A percentile compares a stretch with the other conserved stretches of the same genome.
phyloP scores from a whole-genome alignment of 805 yeast genomes.

The Candida yuanshanica region DNA sequence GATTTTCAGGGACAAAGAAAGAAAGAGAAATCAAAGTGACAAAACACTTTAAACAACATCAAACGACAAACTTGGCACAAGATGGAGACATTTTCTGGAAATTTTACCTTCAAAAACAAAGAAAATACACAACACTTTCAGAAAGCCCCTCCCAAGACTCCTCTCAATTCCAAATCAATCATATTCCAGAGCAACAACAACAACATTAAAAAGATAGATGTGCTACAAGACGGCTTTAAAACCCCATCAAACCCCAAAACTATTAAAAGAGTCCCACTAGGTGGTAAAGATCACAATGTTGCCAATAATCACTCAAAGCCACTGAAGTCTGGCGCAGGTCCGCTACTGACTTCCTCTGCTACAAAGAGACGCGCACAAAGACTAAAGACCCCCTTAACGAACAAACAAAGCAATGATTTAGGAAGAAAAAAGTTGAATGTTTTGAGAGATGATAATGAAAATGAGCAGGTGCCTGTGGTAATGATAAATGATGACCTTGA shows the following conservation, averaged over 20 bases:
- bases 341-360: conserved; percentile 2
- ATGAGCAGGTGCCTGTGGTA: conserved; percentile 4
- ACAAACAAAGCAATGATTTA: conserved; percentile 4
- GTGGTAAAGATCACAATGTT: conserved; percentile 22
- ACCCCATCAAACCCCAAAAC: conserved; percentile 6
- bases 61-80: too few relatives aligned
- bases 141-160: conserved; percentile 5
- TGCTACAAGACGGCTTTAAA: conserved; percentile 6
- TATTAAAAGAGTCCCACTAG: conserved; percentile 21
- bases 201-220: not conserved
- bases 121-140: conserved; percentile 9
- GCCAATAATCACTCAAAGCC: not conserved
- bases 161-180: conserved; percentile 4
- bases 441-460: conserved; percentile 26
- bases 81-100: conserved; percentile 9
- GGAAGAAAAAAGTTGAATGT: conserved; percentile 27
- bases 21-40: too few relatives aligned
- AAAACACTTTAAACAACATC: not conserved
- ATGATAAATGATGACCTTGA: conserved; percentile 6
- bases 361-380: conserved; percentile 11
- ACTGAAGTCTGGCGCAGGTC: not conserved
- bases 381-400: conserved; percentile 15
- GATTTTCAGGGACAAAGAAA: too few relatives aligned
- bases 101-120: conserved; percentile 12
- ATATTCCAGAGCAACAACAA: conserved; percentile 4